Base-by-base conservation (phyloP, 805 yeast genomes). In the Suhomyces sp. region DNA sequence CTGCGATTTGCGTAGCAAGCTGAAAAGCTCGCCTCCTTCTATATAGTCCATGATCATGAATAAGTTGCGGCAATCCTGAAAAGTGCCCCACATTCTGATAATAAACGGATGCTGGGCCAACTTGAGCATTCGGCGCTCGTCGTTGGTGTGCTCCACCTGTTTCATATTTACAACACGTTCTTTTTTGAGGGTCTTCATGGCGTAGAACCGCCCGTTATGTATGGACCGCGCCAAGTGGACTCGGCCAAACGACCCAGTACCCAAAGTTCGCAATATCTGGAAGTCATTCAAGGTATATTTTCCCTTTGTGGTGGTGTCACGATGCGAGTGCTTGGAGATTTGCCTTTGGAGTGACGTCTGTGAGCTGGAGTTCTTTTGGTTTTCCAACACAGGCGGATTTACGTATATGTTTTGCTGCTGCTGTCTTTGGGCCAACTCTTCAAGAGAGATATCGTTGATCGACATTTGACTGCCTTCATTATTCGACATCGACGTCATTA, bases 11-110 rank as follows among this genome's bases (percentile, higher is more conserved):
- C 86, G 67, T 57, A 82, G 71, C 44, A 82, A 65, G 2, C 83
- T 78, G 58, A 82, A 82, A 49, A 82, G 71, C 65, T 82, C 86
- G 24, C 86, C 86, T 23, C 86, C 86, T 65, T 82, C 86, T 60
- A 82, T 81, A 66, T 81, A 82, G 62, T 82, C 86, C 86, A 82
- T 82, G 36, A 82, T 80, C 86, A 82, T 81, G 57, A 82, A 82
- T 52, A 82, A 67, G 58, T 80, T 80, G 58, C 74, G 75, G 38
- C 81, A 71, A 60, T 82, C 86, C 63, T 82, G 86, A 60, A 78
- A 82, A 5, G 86, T 82, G n/a, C 86, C 86, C 86, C 86, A 82
- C 85, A 82, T 81, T 52, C 86, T 64, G 56, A 81, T 82, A 57
- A 82, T 71, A 56, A 82, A 82, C 6, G 86, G 86, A 60, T 82